A percentile compares a stretch with the other conserved stretches of the same genome.
Conservation (phyloP, 1,284 basidiomycete species). For the Sphaerobolus stellatus region DNA sequence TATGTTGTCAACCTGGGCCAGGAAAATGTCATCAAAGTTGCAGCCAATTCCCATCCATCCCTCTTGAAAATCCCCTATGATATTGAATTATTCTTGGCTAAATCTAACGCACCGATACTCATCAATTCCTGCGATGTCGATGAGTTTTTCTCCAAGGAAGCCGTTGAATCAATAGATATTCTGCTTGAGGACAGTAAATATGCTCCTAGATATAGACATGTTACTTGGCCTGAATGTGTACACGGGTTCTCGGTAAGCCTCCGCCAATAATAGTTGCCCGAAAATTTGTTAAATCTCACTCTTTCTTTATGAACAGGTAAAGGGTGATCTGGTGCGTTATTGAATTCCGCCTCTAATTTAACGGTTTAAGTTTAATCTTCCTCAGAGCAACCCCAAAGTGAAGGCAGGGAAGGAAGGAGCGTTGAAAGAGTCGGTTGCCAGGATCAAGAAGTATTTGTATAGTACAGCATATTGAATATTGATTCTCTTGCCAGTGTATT, state of each 20-base stretch:
- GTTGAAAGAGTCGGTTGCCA: constrained; percentile 23
- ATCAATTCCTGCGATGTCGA: constrained; percentile 64
- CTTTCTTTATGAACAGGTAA: constrained; percentile 1
- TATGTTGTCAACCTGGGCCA: constrained; percentile 11
- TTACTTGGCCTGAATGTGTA: constrained; percentile 12
- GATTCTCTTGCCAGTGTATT: too few species aligned
- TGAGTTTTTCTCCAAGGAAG: constrained; percentile 46
- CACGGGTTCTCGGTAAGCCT: constrained; percentile 5
- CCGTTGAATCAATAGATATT: constrained; percentile 50
- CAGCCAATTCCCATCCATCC: constrained; percentile 9
- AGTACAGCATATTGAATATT: too few species aligned
- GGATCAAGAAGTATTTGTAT: constrained; percentile 25
- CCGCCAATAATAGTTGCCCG: background rate
- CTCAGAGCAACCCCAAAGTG: constrained; percentile 17
- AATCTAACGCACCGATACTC: constrained; percentile 54
- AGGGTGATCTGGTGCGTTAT: constrained; percentile 8
- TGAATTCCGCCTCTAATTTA: background rate
- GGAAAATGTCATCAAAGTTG: constrained; percentile 9
- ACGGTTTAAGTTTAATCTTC: constrained; percentile 17
- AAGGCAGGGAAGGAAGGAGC: constrained; percentile 28
- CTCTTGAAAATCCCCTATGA: constrained; percentile 6
- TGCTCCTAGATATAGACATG: constrained; percentile 55
- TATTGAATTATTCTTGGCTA: constrained; percentile 46
- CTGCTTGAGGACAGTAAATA: constrained; percentile 55
- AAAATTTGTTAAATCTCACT: background rate